Evolutionary conservation across 495 filamentous ascomycete species (phyloP).

Genomic region (Halenospora varia): DNA sequence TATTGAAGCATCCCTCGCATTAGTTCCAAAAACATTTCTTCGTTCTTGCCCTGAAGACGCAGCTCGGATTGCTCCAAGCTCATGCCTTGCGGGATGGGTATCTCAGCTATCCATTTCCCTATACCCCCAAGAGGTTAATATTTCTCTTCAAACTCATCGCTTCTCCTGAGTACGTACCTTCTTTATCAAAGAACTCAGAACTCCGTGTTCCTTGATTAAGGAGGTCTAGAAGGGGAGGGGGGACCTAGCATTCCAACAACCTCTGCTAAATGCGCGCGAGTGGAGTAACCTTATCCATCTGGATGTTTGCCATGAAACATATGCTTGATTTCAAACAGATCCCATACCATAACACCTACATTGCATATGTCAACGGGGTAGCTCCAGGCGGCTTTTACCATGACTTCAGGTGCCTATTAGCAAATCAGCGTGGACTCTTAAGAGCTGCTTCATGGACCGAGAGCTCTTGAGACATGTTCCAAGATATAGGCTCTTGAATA

Average conservation of each 20-base stretch:
- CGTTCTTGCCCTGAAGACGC: slow-evolving; percentile 32
- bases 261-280: slow-evolving; percentile 41
- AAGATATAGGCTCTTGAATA: background rate
- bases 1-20: slow-evolving; percentile 46
- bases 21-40: slow-evolving; percentile 38
- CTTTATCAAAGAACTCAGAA: slow-evolving; percentile 24
- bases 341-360: slow-evolving; percentile 49
- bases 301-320: slow-evolving; percentile 42
- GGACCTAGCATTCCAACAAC: slow-evolving; percentile 42
- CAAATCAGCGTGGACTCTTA: slow-evolving; percentile 31
- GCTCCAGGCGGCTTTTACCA: slow-evolving; percentile 39
- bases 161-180: slow-evolving; percentile 1
- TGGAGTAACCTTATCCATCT: slow-evolving; percentile 37
- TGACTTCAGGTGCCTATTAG: slow-evolving; percentile 46
- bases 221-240: slow-evolving; percentile 42
- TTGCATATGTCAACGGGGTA: slow-evolving; percentile 49
- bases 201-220: slow-evolving; percentile 33
- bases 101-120: slow-evolving; percentile 33
- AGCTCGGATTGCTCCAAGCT: slow-evolving; percentile 34
- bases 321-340: slow-evolving; percentile 43
- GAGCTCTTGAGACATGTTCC: background rate
- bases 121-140: slow-evolving; percentile 13
- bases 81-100: slow-evolving; percentile 19
- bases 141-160: background rate
- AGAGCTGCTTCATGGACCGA: slow-evolving; percentile 10